These are phyloP conservation scores for Cytospora leucostoma DNA, from an alignment of 2,329 filamentous ascomycete genomes.

Conservation along the genomic window DNA sequence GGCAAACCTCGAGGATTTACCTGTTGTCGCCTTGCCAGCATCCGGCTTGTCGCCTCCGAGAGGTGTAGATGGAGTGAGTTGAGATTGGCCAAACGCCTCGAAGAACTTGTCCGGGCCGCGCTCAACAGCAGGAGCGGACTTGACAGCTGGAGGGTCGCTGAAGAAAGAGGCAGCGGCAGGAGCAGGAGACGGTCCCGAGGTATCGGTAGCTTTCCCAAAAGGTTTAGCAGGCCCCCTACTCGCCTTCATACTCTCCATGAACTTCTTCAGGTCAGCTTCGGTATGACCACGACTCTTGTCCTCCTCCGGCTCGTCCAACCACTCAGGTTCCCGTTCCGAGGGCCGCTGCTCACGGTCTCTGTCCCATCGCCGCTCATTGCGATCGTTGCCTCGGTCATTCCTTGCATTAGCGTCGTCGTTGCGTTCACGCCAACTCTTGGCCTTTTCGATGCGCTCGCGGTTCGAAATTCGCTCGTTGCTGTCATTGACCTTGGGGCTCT, in stretches of 20 bases:
- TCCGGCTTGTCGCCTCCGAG: constrained; percentile 45
- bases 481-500: constrained; percentile 34
- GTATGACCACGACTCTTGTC: constrained; percentile 73
- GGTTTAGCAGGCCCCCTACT: constrained; percentile 47
- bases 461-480: constrained; percentile 40
- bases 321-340: constrained; percentile 80
- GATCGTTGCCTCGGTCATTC: constrained; percentile 60
- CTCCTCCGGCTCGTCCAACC: constrained; percentile 76
- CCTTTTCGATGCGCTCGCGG: constrained; percentile 58
- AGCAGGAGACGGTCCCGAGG: constrained; percentile 29
- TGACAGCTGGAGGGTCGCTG: constrained; percentile 44
- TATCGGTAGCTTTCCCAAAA: constrained; percentile 37
- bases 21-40: constrained; percentile 44
- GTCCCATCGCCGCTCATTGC: constrained; percentile 56
- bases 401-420: constrained; percentile 44
- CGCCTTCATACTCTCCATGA: constrained; percentile 89
- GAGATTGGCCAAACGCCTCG: constrained; percentile 50
- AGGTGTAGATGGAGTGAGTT: constrained; percentile 26
- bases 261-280: constrained; percentile 89
- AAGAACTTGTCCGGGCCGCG: constrained; percentile 78
- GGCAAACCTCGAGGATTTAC: constrained; percentile 81
- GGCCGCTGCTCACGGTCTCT: constrained; percentile 56
- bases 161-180: constrained; percentile 31
- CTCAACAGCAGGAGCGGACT: constrained; percentile 65
- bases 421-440: constrained; percentile 63